These are phyloP conservation scores for Styphnolobium japonicum DNA, from an alignment of 306 rosid genomes.

Conservation along the genomic window DNA sequence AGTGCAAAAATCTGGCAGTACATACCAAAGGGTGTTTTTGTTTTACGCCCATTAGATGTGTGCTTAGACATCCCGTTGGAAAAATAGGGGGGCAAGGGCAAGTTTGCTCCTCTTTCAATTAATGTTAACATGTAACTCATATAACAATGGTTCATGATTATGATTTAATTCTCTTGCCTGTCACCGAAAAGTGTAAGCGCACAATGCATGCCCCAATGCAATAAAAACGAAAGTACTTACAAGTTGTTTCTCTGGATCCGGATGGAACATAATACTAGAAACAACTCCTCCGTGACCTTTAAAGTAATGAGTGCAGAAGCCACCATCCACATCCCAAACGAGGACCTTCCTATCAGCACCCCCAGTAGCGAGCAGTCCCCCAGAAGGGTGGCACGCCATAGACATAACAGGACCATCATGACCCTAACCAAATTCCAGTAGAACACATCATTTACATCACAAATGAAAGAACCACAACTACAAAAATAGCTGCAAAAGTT, in stretches of 20 bases:
- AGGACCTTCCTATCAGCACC: constrained; percentile 94
- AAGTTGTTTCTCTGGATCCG: constrained; percentile 62
- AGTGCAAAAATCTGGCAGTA: not conserved
- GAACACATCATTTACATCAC: not conserved
- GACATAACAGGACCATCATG: constrained; percentile 97
- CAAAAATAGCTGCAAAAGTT: too few species aligned
- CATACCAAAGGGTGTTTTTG: not conserved
- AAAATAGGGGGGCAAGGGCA: not conserved
- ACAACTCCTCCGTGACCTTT: constrained; percentile 86
- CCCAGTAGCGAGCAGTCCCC: constrained; percentile 87
- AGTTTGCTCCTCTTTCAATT: not conserved
- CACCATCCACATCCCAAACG: constrained; percentile 95
- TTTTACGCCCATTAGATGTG: not conserved
- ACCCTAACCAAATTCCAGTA: constrained; percentile 49
- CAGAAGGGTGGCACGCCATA: constrained; percentile 82
- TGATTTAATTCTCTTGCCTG: not conserved
- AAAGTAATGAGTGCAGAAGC: constrained; percentile 88
- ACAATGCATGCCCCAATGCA: not conserved
- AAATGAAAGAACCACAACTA: not conserved
- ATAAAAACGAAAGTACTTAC: constrained; percentile 42
- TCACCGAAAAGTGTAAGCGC: not conserved
- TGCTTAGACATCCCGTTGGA: not conserved
- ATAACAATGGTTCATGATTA: not conserved
- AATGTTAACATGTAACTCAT: not conserved
- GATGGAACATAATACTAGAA: constrained; percentile 78